phyloP scores from a whole-genome alignment of 2,329 filamentous ascomycete genomes.

The Beauveria pseudobassiana region DNA sequence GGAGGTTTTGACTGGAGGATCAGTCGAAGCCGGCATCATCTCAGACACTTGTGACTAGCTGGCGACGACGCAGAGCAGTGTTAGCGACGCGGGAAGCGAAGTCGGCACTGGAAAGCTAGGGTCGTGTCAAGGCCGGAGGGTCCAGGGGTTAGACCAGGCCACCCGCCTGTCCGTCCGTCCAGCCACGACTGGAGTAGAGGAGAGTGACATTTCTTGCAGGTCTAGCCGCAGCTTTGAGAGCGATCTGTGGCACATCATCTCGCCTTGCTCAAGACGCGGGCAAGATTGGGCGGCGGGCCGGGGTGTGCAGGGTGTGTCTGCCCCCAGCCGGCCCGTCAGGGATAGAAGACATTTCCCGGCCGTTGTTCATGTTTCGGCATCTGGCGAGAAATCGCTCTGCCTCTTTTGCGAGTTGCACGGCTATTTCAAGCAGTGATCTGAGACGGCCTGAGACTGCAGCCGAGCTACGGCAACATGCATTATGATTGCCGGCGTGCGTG shows the following conservation, averaged over 20 bases:
- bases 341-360: background rate
- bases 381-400: background rate
- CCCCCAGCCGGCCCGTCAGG: background rate
- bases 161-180: background rate
- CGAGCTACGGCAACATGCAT: constrained; percentile 1
- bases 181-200: background rate
- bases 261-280: constrained; percentile 19
- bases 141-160: background rate
- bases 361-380: background rate
- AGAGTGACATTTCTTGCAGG: constrained; percentile 7
- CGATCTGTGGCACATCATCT: constrained; percentile 36
- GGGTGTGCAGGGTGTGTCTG: background rate
- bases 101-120: background rate
- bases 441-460: constrained; percentile 18
- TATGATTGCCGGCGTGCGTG: background rate
- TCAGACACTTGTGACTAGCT: constrained; percentile 17
- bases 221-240: background rate
- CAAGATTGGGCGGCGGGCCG: constrained; percentile 12
- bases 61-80: background rate
- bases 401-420: background rate
- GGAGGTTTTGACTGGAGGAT: constrained; percentile 22
- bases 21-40: constrained; percentile 22
- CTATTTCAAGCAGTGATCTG: constrained; percentile 17
- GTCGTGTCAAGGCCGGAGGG: background rate
- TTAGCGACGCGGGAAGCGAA: background rate